Base-by-base conservation (phyloP, 106 monocot species). In the Xerophyta viscosa region DNA sequence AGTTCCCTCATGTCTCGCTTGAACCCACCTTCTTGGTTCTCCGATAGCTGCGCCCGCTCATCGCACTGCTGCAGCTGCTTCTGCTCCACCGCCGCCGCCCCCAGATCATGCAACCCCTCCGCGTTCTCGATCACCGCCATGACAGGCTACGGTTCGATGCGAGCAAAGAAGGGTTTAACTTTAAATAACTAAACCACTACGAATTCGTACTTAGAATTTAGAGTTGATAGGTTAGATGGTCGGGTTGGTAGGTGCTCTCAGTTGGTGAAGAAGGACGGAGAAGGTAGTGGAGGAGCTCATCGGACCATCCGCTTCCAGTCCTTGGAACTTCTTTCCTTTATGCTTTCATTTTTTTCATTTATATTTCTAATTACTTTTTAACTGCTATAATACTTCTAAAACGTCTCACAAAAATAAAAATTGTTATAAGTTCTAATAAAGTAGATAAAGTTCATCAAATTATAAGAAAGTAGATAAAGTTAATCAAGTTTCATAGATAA, bases 1-100 rank as follows among this genome's bases (percentile, higher is more conserved):
- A 86, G 56, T 69, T 80, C 76, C 51, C 62, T 67, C 57, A 86
- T 77, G 31, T 80, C 80, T 31, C 49, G 14, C 50, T 77, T 77
- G 24, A 75, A 61, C 11, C 62, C 75, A 30, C 60, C 75, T 3
- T 31, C 60, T n/a, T n/a, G n/a, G n/a, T n/a, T n/a, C 37, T 31
- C 20, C 33, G 60, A n/a, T 22, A 42, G 1, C 21, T 29, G 8
- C 51, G 5, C 31, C 39, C 13, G 37, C 24, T 9, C 25, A 57
- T 21, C 29, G 49, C n/a, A 29, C 57, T 26, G 20, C 42, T 12
- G 56, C 4, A 7, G 8, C 50, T 46, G 36, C 44, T 51, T 3
- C 57, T 27, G 8, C 58, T 14, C 12, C 58, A 8, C 60, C 28
- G 10, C 46, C 33, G 47, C 39, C 19, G 23, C 41, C 41, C 42